Base-by-base conservation (phyloP, 2,329 filamentous ascomycete species). In the Hypoxylon rubiginosum region DNA sequence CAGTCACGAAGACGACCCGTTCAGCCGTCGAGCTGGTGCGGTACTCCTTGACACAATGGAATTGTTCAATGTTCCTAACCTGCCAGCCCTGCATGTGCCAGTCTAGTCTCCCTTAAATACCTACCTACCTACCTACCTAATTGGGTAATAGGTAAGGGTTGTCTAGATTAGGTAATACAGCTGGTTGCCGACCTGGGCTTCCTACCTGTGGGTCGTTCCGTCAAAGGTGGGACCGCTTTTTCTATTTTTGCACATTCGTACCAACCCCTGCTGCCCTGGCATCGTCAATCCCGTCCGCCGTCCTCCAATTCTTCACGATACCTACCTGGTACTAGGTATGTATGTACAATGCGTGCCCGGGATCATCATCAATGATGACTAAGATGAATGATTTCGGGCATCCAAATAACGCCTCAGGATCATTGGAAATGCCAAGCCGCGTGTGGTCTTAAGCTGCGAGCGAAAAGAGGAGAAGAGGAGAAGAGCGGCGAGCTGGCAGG, bases 221-320 rank as follows among this genome's bases (percentile, higher is more conserved):
- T 28, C 32, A 19, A 39, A 49, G 15, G 13, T 39, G 48, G 32
- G 49, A 15, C 30, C 55, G 55, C 45, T 24, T 64, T 55, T 64
- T 63, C 64, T 66, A 66, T 66, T 66, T 66, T 66, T 61, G 46
- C 45, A 57, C 46, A 34, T 60, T 51, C 21, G 11, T 32, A 34
- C 32, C 30, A 52, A 57, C 51, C 51, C 32, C n/a, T n/a, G n/a
- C n/a, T n/a, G n/a, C n/a, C n/a, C 50, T 5, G 21, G 24, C 45
- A 50, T 58, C 21, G 41, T 43, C 26, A 32, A 50, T 62, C n/a
- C 43, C 30, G 13, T 43, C 6, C 36, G 4, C 36, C 36, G 36
- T 34, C 32, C 15, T 34, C 32, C 4, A 41, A 17, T 3, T 17
- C n/a, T 43, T 8, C 4, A 10, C 17, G 39, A 36, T 36, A 36